phyloP scores from a whole-genome alignment of 352 stramenopile species.

The Blastocystis sp. region DNA sequence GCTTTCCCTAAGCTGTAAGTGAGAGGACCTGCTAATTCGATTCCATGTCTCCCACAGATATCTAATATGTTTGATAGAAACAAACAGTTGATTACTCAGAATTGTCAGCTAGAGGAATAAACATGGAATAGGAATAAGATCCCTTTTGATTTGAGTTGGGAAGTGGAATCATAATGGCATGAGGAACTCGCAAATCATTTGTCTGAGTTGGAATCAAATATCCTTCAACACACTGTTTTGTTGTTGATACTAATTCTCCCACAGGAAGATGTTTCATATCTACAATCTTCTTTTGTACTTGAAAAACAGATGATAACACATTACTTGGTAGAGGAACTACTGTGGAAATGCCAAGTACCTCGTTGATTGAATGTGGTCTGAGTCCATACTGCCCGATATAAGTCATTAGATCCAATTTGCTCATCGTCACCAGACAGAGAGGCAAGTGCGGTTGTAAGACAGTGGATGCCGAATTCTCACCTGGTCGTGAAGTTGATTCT shows the following conservation, averaged over 20 bases:
- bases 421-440: background rate
- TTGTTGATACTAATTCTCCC: background rate
- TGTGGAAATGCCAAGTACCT: background rate
- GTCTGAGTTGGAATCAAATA: background rate
- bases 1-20: conserved; percentile 52
- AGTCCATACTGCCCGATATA: background rate
- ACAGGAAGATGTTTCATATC: background rate
- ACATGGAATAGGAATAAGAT: background rate
- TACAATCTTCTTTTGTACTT: background rate
- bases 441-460: background rate
- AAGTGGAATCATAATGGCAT: background rate
- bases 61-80: background rate
- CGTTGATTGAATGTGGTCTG: background rate
- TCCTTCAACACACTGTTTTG: background rate
- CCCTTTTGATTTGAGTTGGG: background rate
- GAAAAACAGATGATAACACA: background rate
- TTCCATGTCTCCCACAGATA: background rate
- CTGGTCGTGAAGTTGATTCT: too few species aligned
- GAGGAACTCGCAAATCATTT: background rate
- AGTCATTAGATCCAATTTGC: background rate
- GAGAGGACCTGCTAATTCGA: background rate
- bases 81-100: background rate
- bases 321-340: background rate
- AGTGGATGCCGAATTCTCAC: background rate
- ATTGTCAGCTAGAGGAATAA: conserved; percentile 2